Base-by-base conservation (phyloP, 306 rosid genomes). In the Sicyos edulis region DNA sequence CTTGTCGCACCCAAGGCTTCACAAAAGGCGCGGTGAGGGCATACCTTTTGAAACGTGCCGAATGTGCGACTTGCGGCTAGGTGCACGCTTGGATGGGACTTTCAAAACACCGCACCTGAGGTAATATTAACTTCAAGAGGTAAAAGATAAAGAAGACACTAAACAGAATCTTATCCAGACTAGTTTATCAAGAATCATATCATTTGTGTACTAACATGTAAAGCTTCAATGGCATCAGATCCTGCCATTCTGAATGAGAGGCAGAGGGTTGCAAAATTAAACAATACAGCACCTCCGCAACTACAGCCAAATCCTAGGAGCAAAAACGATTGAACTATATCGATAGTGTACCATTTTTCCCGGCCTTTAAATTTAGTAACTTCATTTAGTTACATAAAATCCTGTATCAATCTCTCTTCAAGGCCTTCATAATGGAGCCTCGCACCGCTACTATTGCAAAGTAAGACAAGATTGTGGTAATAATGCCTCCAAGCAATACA, bases 401-500 rank as follows among this genome's bases (percentile, higher is more conserved):
- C 14, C 12, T 21, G 37, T 12, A 54, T 88, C 85, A 92, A 78
- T 92, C 96, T 75, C 83, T 85, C 86, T 92, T 92, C 78, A 79
- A 74, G 44, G 90, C 87, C 80, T 88, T 92, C 26, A 83, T 79
- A 24, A 88, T 73, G 20, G 84, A 71, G 72, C 87, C 79, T 81
- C 80, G 86, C 15, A 88, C 76, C 5, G 78, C 58, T 51, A 76
- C 85, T 72, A 92, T 84, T 64, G 85, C 88, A 71, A 89, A 40
- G 81, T 90, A 88, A 12, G 96, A 81, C 71, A 84, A 75, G 81
- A 87, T 57, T 68, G 98, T 88, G 66, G 89, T 14, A 56, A 77
- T 56, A 40, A 92, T 82, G 62, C 96, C 96, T 15, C 82, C 96
- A 45, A 86, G 76, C 61, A 92, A 82, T 75, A 92, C 85, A 72